Evolutionary conservation across 805 yeast species (phyloP).

Genomic region (Zygotorulaspora danielsina): DNA sequence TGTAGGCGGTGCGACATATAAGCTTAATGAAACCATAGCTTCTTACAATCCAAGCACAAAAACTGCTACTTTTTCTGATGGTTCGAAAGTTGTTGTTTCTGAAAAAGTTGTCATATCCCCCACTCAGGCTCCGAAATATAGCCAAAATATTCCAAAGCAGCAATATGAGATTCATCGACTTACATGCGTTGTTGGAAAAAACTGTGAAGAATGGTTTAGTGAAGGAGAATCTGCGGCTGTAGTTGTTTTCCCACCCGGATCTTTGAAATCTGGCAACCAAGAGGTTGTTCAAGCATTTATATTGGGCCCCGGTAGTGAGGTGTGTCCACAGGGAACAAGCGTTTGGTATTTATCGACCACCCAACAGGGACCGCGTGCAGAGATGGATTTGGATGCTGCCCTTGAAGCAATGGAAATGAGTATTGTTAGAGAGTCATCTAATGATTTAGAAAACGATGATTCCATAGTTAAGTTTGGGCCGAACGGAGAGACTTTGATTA

Average conservation of each 20-base stretch:
- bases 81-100: constrained; percentile 64
- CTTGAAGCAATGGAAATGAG: constrained; percentile 73
- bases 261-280: constrained; percentile 61
- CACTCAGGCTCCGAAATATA: constrained; percentile 50
- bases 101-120: constrained; percentile 80
- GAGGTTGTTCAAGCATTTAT: constrained; percentile 82
- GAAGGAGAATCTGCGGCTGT: constrained; percentile 80
- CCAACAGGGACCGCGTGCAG: constrained; percentile 65
- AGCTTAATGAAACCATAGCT: constrained; percentile 62
- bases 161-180: constrained; percentile 64
- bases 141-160: constrained; percentile 42
- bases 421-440: constrained; percentile 70
- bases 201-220: constrained; percentile 88
- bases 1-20: constrained; percentile 94
- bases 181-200: constrained; percentile 76
- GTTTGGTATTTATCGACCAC: constrained; percentile 86
- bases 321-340: constrained; percentile 80
- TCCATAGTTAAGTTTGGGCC: constrained; percentile 51
- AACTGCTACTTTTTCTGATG: constrained; percentile 70
- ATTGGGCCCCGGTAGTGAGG: constrained; percentile 82
- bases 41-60: constrained; percentile 64
- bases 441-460: constrained; percentile 52
- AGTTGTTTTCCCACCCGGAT: constrained; percentile 87
- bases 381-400: constrained; percentile 75
- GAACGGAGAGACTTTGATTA: constrained; percentile 64